Evolutionary conservation across 1,139 yeast genomes (phyloP).

Genomic region (Suhomyces coccinellae): DNA sequence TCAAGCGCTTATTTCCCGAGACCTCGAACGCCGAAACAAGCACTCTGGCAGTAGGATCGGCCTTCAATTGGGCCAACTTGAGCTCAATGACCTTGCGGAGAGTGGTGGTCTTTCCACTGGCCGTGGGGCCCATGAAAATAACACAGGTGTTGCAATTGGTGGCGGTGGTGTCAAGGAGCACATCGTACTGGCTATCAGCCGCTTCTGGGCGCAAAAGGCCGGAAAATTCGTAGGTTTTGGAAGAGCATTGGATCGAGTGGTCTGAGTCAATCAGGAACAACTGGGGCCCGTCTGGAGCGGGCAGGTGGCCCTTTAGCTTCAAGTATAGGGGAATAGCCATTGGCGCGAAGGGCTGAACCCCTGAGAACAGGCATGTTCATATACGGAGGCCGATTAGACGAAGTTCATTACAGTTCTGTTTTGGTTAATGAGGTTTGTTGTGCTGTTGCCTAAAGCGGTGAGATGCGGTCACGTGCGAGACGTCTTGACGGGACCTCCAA

Average conservation of each 20-base stretch:
- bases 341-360: not conserved
- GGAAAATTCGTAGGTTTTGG: slow-evolving; percentile 24
- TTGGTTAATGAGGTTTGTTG: slow-evolving; percentile 10
- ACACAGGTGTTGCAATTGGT: slow-evolving; percentile 15
- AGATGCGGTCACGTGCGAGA: not conserved
- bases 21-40: slow-evolving; percentile 32
- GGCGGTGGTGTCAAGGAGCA: slow-evolving; percentile 14
- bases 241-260: slow-evolving; percentile 23
- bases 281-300: slow-evolving; percentile 3
- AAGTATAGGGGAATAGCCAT: slow-evolving; percentile 27
- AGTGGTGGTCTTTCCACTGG: slow-evolving; percentile 37
- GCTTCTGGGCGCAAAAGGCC: slow-evolving; percentile 16
- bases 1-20: slow-evolving; percentile 26
- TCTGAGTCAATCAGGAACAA: slow-evolving; percentile 16
- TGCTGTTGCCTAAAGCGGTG: slow-evolving; percentile 5
- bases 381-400: slow-evolving; percentile 9
- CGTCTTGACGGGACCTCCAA: too few species aligned
- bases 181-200: slow-evolving; percentile 13
- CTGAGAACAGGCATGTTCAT: slow-evolving; percentile 1
- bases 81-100: slow-evolving; percentile 19
- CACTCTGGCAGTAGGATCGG: not conserved
- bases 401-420: slow-evolving; percentile 10
- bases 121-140: slow-evolving; percentile 37
- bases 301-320: slow-evolving; percentile 23
- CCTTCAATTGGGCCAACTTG: slow-evolving; percentile 8